These are phyloP conservation scores for Phaeosphaeria sp. DNA, from an alignment of 2,329 filamentous ascomycete species.

Conservation along the genomic window DNA sequence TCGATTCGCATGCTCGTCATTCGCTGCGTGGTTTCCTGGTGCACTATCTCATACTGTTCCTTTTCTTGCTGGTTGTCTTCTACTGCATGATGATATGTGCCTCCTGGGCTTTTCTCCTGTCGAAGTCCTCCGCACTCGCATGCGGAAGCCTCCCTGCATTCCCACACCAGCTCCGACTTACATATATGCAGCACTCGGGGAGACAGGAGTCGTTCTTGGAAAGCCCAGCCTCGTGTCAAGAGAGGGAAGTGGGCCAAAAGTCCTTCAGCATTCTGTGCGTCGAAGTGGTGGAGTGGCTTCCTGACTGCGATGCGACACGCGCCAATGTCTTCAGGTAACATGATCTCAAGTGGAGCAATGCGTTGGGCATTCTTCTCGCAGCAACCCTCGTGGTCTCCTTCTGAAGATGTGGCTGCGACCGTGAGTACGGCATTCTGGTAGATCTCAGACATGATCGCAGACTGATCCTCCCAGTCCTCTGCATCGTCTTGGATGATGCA, in stretches of 20 bases:
- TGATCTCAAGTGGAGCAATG: not conserved
- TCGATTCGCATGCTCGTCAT: not conserved
- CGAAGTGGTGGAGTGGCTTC: constrained; percentile 11
- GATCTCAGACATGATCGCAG: constrained; percentile 16
- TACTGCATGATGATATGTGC: constrained; percentile 8
- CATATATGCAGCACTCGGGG: constrained; percentile 22
- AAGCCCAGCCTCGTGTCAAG: constrained; percentile 18
- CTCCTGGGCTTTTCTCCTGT: constrained; percentile 8
- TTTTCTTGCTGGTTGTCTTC: constrained; percentile 11
- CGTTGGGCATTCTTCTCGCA: not conserved
- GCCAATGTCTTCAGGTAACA: constrained; percentile 8
- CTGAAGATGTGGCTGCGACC: constrained; percentile 12
- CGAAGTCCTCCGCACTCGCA: constrained; percentile 23
- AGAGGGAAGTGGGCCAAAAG: constrained; percentile 9
- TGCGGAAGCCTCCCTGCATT: constrained; percentile 15
- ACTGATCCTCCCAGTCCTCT: constrained; percentile 16
- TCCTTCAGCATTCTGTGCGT: not conserved
- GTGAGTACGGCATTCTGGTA: constrained; percentile 14
- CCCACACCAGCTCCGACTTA: constrained; percentile 22
- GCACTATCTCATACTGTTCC: not conserved
- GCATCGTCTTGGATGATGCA: too few relatives aligned
- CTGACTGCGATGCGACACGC: constrained; percentile 11
- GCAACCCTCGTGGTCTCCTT: constrained; percentile 5
- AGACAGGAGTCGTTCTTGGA: constrained; percentile 23
- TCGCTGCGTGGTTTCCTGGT: not conserved